Base-by-base conservation (phyloP, 106 monocot species). In the Platanthera guangdongensis region DNA sequence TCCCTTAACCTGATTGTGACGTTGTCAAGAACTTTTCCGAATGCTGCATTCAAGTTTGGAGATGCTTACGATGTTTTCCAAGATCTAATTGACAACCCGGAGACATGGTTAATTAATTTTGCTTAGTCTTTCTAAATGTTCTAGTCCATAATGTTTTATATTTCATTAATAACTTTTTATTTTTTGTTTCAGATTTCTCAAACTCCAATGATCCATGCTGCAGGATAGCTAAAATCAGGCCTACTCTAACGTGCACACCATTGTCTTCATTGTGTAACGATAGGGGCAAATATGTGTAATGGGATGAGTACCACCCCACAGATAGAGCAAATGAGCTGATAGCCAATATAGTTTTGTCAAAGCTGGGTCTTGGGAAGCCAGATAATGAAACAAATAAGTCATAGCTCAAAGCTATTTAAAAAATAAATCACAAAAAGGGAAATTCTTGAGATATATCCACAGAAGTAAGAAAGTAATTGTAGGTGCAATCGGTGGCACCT, bases 221-320 rank as follows among this genome's bases (percentile, higher is more conserved):
- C 85, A 71, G 85, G 2, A n/a, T 93, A 32, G 89, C 86, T 5
- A 74, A 68, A 64, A 93, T 96, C 15, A 80, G 93, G 78, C 93
- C 93, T 13, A 83, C 91, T 11, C 74, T 96, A 10, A 96, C 96
- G 3, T 96, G 96, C 59, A 96, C 88, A 14, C 96, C 96, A 6
- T 1, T 93, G 18, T 96, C 96, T 25, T 83, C 82, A 0, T 81
- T 93, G 19, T 96, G 96, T 82, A 81, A 77, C 12, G 96, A 96
- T 68, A 77, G 96, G 63, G 93, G 96, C 87, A 79, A 89, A 75
- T 96, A 86, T 74, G 90, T 96, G 73, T 96, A 93, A 67, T 96
- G 96, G 96, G 96, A 96, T 28, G 96, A 96, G 81, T 96, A 96
- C 64, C 96, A 96, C 73, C 96, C 96, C 4, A 93, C 96, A 0